Percentiles rank a stretch among this genome's conserved stretches.
Conservation (phyloP, 2,329 filamentous ascomycete species). For the Sporothrix mexicana region DNA sequence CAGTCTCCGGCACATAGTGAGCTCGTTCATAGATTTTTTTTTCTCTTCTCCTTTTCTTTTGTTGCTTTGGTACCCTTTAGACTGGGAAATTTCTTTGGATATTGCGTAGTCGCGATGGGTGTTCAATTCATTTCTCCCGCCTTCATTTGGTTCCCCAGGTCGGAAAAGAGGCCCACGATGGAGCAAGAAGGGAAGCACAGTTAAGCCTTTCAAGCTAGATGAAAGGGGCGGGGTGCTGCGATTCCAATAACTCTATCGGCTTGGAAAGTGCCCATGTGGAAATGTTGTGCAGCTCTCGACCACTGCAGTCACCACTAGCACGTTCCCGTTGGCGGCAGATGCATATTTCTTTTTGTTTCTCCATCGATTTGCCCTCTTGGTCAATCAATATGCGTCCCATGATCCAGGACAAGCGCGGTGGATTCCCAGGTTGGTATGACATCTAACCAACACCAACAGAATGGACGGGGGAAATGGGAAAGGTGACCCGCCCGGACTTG, state of each 20-base stretch:
- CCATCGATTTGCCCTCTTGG: not conserved
- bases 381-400: slow-evolving; percentile 5
- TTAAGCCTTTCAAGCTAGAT: slow-evolving; percentile 6
- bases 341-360: not conserved
- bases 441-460: not conserved
- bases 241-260: not conserved
- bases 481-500: not conserved
- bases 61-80: not conserved
- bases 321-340: slow-evolving; percentile 17
- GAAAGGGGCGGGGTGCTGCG: not conserved
- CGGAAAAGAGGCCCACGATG: not conserved
- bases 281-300: slow-evolving; percentile 12
- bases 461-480: slow-evolving; percentile 9
- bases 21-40: not conserved
- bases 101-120: not conserved
- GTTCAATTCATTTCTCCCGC: not conserved
- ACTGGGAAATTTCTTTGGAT: not conserved
- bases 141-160: not conserved
- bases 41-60: not conserved
- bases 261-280: not conserved
- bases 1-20: not conserved
- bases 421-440: slow-evolving; percentile 14
- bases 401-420: not conserved
- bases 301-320: not conserved
- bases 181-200: not conserved